Base-by-base conservation (phyloP, 306 rosid species). In the Fragaria nilgerrensis region DNA sequence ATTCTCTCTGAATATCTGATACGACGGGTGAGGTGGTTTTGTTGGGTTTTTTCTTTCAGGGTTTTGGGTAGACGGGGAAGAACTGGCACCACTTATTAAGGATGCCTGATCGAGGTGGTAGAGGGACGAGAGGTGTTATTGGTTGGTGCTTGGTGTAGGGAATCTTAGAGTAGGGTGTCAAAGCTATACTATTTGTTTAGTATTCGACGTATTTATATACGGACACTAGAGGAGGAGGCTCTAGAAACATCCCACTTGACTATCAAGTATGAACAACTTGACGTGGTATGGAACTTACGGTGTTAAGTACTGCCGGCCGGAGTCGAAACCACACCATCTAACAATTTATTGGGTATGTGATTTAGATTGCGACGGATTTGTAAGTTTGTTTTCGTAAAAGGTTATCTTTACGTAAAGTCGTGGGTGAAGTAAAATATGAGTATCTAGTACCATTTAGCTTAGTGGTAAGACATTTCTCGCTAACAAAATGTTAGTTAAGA, bases 371-470 rank as follows among this genome's bases (percentile, higher is more conserved):
- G 23, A 2, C 11, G 12, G 11, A 19, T 52, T 52, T 52, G 1
- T 52, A 19, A 6, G 11, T 49, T 49, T 17, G 12, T 43, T 41
- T 9, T 41, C 11, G 12, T 41, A 8, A 6, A 39, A 5, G 5
- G 1, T 39, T 39, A 6, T 39, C 43, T 39, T 39, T 5, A 39
- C 1, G 7, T 39, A 39, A 1, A 5, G 43, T 39, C 4, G 0
- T 50, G 9, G 5, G 4, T 17, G 7, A 6, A 17, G 56, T 19
- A 50, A 50, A 17, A 5, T 17, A 2, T 50, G 3, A 50, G 22
- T 0, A 9, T 2, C 0, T 0, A 43, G 45, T 13, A 3, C 4
- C 6, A 13, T 3, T 47, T 13, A 1, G 4, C 2, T 0, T 47
- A 47, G 1, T 47, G 5, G 6, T 13, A 47, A 3, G 5, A 47